These are phyloP conservation scores for Sinapis alba DNA, from an alignment of 441 rosid genomes.

Conservation along the genomic window DNA sequence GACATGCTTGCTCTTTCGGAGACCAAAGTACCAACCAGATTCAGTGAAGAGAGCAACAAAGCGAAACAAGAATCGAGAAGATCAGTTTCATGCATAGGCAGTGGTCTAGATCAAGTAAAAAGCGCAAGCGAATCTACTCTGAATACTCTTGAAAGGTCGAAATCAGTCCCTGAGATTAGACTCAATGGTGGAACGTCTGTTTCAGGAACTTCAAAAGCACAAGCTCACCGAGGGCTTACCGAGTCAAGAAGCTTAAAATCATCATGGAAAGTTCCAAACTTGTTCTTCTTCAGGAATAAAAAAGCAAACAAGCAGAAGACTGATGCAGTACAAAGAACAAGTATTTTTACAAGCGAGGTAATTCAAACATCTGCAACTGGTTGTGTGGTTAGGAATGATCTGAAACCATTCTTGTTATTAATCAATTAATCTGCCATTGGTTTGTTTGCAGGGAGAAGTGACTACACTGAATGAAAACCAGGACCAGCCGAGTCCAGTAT, in stretches of 20 bases:
- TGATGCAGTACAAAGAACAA: slow-evolving; percentile 37
- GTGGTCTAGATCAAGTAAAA: slow-evolving; percentile 47
- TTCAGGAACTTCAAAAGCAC: slow-evolving; percentile 45
- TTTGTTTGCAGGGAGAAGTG: slow-evolving; percentile 49
- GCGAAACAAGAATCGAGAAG: slow-evolving; percentile 48
- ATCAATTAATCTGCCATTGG: slow-evolving; percentile 2
- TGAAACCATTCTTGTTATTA: slow-evolving; percentile 11
- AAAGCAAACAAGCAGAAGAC: slow-evolving; percentile 55
- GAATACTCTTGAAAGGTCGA: slow-evolving; percentile 59
- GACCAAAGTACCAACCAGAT: slow-evolving; percentile 40
- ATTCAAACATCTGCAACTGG: not conserved
- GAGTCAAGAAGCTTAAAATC: slow-evolving; percentile 60
- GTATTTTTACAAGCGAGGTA: slow-evolving; percentile 58
- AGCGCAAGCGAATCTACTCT: slow-evolving; percentile 42
- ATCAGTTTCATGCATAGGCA: slow-evolving; percentile 52
- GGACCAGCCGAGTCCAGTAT: slow-evolving; percentile 91
- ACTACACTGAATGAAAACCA: slow-evolving; percentile 50
- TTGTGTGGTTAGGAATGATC: not conserved
- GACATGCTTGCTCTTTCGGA: slow-evolving; percentile 93
- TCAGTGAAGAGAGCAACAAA: slow-evolving; percentile 40
- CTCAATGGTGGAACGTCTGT: slow-evolving; percentile 45
- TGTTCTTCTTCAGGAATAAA: slow-evolving; percentile 72
- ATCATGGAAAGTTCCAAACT: slow-evolving; percentile 73
- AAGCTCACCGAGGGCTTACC: slow-evolving; percentile 49
- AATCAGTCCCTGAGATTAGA: slow-evolving; percentile 61